Evolutionary conservation across 148 eudicot genomes (phyloP).

Genomic region (Persicaria maculosa): DNA sequence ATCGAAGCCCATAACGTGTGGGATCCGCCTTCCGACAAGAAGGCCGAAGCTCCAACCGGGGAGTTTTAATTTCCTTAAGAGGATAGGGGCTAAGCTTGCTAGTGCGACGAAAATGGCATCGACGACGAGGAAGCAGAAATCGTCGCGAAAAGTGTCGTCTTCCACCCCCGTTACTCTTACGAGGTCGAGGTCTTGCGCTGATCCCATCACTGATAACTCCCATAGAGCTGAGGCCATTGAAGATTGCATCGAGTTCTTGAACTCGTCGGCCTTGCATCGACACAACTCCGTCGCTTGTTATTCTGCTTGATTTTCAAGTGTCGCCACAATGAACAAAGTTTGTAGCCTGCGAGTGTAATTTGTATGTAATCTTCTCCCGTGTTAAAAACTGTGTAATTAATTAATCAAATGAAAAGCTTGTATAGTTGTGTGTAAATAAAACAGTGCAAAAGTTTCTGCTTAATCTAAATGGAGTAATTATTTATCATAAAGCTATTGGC

Average conservation of each 20-base stretch:
- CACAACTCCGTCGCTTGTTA: constrained; percentile 22
- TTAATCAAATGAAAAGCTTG: neutral
- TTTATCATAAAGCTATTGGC: too few relatives aligned
- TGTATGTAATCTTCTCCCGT: neutral
- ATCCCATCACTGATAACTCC: constrained; percentile 26
- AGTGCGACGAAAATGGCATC: constrained; percentile 18
- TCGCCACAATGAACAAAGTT: neutral
- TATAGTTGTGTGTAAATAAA: neutral
- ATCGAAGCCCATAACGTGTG: neutral
- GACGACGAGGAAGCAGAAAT: constrained; percentile 16
- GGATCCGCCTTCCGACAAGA: neutral
- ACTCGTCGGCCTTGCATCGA: constrained; percentile 29
- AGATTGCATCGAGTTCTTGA: constrained; percentile 58
- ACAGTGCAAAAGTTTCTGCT: neutral
- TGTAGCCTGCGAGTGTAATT: neutral
- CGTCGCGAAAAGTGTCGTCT: constrained; percentile 35
- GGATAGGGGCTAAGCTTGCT: constrained; percentile 26
- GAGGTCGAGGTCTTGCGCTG: constrained; percentile 40
- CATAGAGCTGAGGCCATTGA: constrained; percentile 55
- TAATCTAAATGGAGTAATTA: too few relatives aligned
- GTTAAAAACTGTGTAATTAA: neutral
- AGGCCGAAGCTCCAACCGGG: constrained; percentile 10
- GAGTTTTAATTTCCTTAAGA: constrained; percentile 26
- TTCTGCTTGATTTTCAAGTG: neutral
- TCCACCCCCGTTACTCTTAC: constrained; percentile 20